Evolutionary conservation across 2,329 filamentous ascomycete genomes (phyloP).

Genomic region (Huntiella decipiens): DNA sequence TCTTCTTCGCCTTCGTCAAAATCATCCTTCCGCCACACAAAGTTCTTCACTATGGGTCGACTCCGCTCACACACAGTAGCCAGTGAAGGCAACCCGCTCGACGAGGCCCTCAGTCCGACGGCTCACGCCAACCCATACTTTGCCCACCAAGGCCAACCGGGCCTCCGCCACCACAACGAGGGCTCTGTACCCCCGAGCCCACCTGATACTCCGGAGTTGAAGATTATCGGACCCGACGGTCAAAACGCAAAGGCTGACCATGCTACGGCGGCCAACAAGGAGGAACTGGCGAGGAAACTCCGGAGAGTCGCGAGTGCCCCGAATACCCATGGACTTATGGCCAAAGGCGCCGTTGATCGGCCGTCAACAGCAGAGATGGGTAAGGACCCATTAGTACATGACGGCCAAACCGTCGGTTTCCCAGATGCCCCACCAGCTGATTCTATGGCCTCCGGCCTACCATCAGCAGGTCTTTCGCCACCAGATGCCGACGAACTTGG

Average conservation of each 20-base stretch:
- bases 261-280: conserved; percentile 63
- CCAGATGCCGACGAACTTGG: conserved; percentile 33
- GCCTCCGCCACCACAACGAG: conserved; percentile 84
- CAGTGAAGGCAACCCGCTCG: conserved; percentile 79
- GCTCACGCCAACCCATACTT: conserved; percentile 96
- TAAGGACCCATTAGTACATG: conserved; percentile 47
- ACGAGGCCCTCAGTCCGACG: conserved; percentile 77
- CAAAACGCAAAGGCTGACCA: conserved; percentile 31
- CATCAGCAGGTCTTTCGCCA: conserved; percentile 20
- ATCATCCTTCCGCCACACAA: conserved; percentile 58
- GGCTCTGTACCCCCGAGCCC: conserved; percentile 84
- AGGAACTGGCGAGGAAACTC: conserved; percentile 82
- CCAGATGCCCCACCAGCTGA: conserved; percentile 18
- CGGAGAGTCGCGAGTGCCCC: conserved; percentile 89
- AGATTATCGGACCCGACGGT: conserved; percentile 49
- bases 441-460: conserved; percentile 15
- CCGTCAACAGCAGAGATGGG: conserved; percentile 73
- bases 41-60: conserved; percentile 75
- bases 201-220: conserved; percentile 69
- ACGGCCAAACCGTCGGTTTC: conserved; percentile 33
- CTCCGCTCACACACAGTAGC: conserved; percentile 79
- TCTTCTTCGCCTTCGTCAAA: conserved; percentile 23
- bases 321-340: conserved; percentile 85
- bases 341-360: conserved; percentile 39
- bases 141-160: conserved; percentile 83